Evolutionary conservation across 345 rosid species (phyloP).

Genomic region (Ceriops decandra): DNA sequence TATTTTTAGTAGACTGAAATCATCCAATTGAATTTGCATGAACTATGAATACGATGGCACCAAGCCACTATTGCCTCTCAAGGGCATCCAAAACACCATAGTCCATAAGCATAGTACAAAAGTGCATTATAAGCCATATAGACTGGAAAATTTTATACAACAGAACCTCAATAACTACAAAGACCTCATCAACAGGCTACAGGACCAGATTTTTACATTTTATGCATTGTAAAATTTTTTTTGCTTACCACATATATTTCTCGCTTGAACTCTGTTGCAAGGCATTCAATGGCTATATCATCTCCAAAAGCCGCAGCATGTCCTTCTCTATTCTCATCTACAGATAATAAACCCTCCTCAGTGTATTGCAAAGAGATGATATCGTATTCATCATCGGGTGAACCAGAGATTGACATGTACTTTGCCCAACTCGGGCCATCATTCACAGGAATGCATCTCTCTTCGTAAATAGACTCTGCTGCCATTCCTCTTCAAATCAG

Average conservation of each 20-base stretch:
- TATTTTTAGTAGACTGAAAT: no score
- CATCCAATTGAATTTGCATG: no score
- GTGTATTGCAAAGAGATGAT: constrained; percentile 89
- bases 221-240: neutral
- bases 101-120: no score
- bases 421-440: constrained; percentile 89
- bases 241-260: constrained; percentile 80
- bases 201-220: neutral
- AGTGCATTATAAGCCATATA: no score
- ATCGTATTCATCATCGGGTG: constrained; percentile 80
- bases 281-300: constrained; percentile 92
- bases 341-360: constrained; percentile 86
- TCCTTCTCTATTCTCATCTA: constrained; percentile 81
- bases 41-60: no score
- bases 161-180: no score
- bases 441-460: constrained; percentile 80
- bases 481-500: constrained; percentile 71
- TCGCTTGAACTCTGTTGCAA: constrained; percentile 91
- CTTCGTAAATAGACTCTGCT: constrained; percentile 88
- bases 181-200: no score
- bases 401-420: constrained; percentile 93
- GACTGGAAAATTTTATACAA: no score
- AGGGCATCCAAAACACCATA: no score
- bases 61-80: no score
- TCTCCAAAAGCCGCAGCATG: constrained; percentile 98